Conservation (phyloP, 768 basidiomycete species). For the Trametes coccinea region DNA sequence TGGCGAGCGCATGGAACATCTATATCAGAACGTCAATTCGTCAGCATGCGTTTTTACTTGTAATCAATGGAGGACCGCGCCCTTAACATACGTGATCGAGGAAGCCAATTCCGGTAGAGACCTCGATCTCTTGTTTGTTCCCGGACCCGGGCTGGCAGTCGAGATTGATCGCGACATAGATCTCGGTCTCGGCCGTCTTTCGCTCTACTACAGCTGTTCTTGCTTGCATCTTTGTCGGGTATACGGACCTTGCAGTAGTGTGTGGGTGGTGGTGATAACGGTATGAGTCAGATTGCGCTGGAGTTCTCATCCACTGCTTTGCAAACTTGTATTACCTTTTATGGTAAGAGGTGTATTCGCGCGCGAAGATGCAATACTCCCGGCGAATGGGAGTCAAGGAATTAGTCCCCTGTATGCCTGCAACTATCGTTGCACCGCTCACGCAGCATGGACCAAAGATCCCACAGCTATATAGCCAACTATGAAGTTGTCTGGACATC, state of each 20-base stretch:
- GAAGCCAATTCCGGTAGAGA: slow-evolving; percentile 97
- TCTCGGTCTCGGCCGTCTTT: slow-evolving; percentile 89
- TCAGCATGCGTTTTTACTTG: not conserved
- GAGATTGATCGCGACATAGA: slow-evolving; percentile 78
- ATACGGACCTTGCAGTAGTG: not conserved
- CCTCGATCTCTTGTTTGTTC: slow-evolving; percentile 70
- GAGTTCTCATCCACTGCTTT: slow-evolving; percentile 14
- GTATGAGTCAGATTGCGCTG: slow-evolving; percentile 12
- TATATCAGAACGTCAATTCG: slow-evolving; percentile 33
- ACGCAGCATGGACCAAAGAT: no score
- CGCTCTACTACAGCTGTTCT: slow-evolving; percentile 73
- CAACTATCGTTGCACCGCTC: no score
- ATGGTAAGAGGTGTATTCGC: slow-evolving; percentile 7
- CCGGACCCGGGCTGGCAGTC: slow-evolving; percentile 71
- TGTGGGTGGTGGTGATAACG: slow-evolving; percentile 1
- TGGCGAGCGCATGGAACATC: slow-evolving; percentile 99
- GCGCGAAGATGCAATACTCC: not conserved
- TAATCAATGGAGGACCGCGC: not conserved
- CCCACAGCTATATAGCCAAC: no score
- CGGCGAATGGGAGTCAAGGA: not conserved
- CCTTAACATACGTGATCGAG: slow-evolving; percentile 80
- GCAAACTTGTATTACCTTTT: slow-evolving; percentile 9
- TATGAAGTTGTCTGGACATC: not conserved
- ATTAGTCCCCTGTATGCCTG: no score
- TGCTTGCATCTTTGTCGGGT: slow-evolving; percentile 36